A percentile compares a stretch with the other conserved stretches of the same genome.
Evolutionary conservation across 768 basidiomycete genomes (phyloP).

Genomic region (Tricholoma sp.): DNA sequence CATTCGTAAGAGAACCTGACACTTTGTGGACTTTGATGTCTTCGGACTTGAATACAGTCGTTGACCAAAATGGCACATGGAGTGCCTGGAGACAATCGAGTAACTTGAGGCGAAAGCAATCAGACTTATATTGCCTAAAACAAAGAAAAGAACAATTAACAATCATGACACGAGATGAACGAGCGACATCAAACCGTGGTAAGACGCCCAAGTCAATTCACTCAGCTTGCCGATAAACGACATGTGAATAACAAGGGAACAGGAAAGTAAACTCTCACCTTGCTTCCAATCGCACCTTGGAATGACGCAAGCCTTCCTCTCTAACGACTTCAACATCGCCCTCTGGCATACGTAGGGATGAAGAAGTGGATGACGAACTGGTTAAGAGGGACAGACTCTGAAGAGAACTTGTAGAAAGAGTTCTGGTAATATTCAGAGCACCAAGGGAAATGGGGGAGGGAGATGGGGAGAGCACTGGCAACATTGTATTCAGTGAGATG

Average conservation of each 20-base stretch:
- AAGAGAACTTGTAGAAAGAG: constrained; percentile 30
- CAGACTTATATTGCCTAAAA: constrained; percentile 60
- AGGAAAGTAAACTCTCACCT: constrained; percentile 49
- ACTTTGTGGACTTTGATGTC: constrained; percentile 68
- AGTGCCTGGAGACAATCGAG: constrained; percentile 52
- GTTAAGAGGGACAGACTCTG: constrained; percentile 27
- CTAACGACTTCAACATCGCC: constrained; percentile 36
- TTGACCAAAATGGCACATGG: constrained; percentile 55
- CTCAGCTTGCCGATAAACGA: constrained; percentile 30
- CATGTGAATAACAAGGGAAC: constrained; percentile 20
- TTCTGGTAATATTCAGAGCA: constrained; percentile 15
- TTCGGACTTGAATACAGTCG: constrained; percentile 38
- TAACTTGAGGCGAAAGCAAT: constrained; percentile 48
- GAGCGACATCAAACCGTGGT: constrained; percentile 33
- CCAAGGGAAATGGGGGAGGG: constrained; percentile 16
- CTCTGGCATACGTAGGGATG: constrained; percentile 32
- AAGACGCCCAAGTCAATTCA: constrained; percentile 24
- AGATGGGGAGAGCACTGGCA: constrained; percentile 14
- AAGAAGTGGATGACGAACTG: constrained; percentile 25
- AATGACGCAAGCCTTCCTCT: constrained; percentile 60
- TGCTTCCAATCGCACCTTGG: constrained; percentile 50
- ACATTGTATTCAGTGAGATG: neutral
- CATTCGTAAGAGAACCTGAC: constrained; percentile 91
- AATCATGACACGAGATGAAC: constrained; percentile 10
- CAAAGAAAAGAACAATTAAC: constrained; percentile 14